Percentiles rank a stretch among this genome's conserved stretches.
phyloP scores from a whole-genome alignment of 2,329 filamentous ascomycete species.

The Diaporthe citriasiana region DNA sequence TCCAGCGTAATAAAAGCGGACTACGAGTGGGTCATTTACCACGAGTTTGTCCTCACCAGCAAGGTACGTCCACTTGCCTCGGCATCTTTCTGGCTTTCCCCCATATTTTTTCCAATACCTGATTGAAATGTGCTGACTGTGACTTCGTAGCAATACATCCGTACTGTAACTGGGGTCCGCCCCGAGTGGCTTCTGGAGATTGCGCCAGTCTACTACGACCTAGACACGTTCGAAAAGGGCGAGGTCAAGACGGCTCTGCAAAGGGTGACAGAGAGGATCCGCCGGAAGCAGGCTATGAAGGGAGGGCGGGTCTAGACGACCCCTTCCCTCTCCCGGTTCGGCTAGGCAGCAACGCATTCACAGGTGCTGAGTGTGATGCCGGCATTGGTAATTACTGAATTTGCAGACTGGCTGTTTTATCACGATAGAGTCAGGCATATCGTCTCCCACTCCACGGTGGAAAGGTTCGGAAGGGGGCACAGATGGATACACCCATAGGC shows the following conservation, averaged over 20 bases:
- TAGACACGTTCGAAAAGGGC: slow-evolving; percentile 85
- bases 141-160: slow-evolving; percentile 87
- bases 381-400: slow-evolving; percentile 19
- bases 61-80: slow-evolving; percentile 32
- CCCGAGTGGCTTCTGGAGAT: slow-evolving; percentile 98
- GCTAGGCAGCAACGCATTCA: not conserved
- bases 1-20: slow-evolving; percentile 91
- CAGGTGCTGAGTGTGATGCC: not conserved
- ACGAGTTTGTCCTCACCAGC: slow-evolving; percentile 96
- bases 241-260: slow-evolving; percentile 82
- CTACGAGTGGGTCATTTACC: slow-evolving; percentile 97
- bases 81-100: not conserved
- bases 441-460: slow-evolving; percentile 3
- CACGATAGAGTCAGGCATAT: slow-evolving; percentile 8
- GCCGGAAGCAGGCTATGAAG: slow-evolving; percentile 71
- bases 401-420: slow-evolving; percentile 12
- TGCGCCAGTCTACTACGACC: slow-evolving; percentile 91
- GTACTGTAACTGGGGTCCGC: slow-evolving; percentile 91
- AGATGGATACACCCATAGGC: not conserved
- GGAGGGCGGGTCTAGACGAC: slow-evolving; percentile 49
- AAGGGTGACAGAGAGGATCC: slow-evolving; percentile 71
- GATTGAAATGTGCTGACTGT: slow-evolving; percentile 2
- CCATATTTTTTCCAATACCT: not conserved
- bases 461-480: not conserved
- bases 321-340: not conserved